Conservation (phyloP, 1,284 basidiomycete genomes). For the Malassezia globosa region DNA sequence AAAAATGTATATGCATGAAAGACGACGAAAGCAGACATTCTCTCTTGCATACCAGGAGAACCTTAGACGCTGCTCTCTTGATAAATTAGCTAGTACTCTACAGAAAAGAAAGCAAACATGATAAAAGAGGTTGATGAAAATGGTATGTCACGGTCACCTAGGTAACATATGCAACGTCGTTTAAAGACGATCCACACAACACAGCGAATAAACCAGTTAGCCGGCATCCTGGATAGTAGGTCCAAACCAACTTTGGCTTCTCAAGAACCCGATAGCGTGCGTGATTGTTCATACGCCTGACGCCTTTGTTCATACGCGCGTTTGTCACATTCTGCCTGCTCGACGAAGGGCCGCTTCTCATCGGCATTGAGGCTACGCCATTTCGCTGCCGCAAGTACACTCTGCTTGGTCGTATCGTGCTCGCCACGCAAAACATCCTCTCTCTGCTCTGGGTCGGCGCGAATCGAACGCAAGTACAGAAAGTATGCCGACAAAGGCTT, state of each 20-base stretch:
- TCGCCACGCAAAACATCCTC: conserved; percentile 78
- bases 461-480: conserved; percentile 65
- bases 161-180: too few species aligned
- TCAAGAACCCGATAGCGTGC: too few species aligned
- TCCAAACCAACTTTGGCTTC: too few species aligned
- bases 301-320: conserved; percentile 34
- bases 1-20: background rate
- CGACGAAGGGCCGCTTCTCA: conserved; percentile 55
- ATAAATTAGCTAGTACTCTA: background rate
- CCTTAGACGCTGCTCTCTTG: too few species aligned
- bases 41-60: too few species aligned
- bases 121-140: too few species aligned
- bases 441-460: conserved; percentile 33
- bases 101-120: background rate
- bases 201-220: too few species aligned
- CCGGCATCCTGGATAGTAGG: too few species aligned
- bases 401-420: conserved; percentile 86
- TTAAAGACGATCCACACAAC: too few species aligned
- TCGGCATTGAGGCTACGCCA: conserved; percentile 84
- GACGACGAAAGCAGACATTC: too few species aligned
- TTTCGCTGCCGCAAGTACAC: conserved; percentile 77
- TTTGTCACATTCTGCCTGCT: conserved; percentile 39
- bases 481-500: conserved; percentile 90
- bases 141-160: too few species aligned
- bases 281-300: conserved; percentile 30